Conservation (phyloP, 768 basidiomycete species). For the Hypsizygus marmoreus region DNA sequence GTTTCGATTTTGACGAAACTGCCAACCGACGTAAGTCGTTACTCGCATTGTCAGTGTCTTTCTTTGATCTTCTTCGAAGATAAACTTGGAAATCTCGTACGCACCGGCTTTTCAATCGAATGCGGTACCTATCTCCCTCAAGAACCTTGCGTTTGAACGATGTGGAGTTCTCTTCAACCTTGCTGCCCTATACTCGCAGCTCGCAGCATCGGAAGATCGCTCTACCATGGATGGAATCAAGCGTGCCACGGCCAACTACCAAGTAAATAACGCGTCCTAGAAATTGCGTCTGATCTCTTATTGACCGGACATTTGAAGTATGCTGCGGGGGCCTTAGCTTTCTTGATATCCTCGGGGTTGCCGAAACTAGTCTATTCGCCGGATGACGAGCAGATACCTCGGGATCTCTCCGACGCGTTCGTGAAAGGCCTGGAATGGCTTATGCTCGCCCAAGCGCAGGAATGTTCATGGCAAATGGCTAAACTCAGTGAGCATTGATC, state of each 20-base stretch:
- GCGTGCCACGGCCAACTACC: constrained; percentile 68
- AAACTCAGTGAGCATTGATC: constrained; percentile 73
- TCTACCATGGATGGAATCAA: constrained; percentile 80
- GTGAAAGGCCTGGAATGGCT: constrained; percentile 67
- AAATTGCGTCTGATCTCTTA: background rate
- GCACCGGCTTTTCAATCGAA: constrained; percentile 66
- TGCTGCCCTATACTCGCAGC: constrained; percentile 80
- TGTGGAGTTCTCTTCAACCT: constrained; percentile 83
- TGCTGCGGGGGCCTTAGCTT: constrained; percentile 73
- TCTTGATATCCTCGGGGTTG: constrained; percentile 53
- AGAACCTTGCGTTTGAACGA: constrained; percentile 82
- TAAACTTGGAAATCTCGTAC: constrained; percentile 73
- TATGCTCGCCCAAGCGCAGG: constrained; percentile 93
- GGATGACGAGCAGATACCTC: constrained; percentile 54
- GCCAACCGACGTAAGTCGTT: constrained; percentile 64
- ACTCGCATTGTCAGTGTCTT: background rate
- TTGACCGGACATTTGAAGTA: constrained; percentile 36
- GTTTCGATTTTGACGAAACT: constrained; percentile 82
- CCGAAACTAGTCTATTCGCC: constrained; percentile 51
- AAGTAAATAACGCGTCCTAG: constrained; percentile 44
- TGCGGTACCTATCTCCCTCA: constrained; percentile 60
- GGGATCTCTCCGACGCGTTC: constrained; percentile 68
- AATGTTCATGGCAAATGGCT: constrained; percentile 95
- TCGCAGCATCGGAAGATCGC: constrained; percentile 73
- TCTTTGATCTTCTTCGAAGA: constrained; percentile 40